phyloP scores from a whole-genome alignment of 768 basidiomycete species.

The Calocera viscosa region DNA sequence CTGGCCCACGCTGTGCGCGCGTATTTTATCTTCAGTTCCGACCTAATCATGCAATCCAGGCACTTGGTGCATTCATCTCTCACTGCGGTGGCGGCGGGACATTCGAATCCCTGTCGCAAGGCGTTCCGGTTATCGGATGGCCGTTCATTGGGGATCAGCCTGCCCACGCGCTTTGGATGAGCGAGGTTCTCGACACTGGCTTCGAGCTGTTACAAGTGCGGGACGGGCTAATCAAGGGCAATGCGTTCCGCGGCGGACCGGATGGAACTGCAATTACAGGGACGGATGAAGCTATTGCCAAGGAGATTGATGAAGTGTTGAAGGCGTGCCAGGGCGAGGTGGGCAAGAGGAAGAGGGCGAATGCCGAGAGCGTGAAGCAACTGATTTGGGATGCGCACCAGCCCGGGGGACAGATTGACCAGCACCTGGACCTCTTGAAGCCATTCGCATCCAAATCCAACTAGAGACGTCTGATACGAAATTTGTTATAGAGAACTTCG shows the following conservation, averaged over 20 bases:
- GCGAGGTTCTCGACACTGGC: not conserved
- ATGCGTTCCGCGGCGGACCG: not conserved
- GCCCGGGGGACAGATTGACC: not conserved
- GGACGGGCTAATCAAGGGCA: not conserved
- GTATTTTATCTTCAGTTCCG: too few relatives aligned
- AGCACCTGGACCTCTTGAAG: not conserved
- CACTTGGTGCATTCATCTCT: not conserved
- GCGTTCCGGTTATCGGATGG: not conserved
- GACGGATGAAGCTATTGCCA: not conserved
- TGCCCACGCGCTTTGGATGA: not conserved
- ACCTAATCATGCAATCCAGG: not conserved
- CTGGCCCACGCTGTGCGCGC: conserved; percentile 21
- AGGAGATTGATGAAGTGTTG: not conserved
- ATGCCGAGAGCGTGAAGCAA: not conserved
- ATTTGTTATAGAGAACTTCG: not conserved
- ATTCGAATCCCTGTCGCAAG: not conserved
- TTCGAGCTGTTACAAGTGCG: not conserved
- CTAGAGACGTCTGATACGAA: not conserved
- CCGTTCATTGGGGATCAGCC: not conserved
- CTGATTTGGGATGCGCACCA: not conserved
- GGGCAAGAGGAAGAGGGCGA: not conserved
- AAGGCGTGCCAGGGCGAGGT: not conserved
- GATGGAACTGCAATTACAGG: not conserved
- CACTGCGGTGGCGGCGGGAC: not conserved
- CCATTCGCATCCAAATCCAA: not conserved